Evolutionary conservation across 768 basidiomycete species (phyloP).

Genomic region (Phanerochaete carnosa): DNA sequence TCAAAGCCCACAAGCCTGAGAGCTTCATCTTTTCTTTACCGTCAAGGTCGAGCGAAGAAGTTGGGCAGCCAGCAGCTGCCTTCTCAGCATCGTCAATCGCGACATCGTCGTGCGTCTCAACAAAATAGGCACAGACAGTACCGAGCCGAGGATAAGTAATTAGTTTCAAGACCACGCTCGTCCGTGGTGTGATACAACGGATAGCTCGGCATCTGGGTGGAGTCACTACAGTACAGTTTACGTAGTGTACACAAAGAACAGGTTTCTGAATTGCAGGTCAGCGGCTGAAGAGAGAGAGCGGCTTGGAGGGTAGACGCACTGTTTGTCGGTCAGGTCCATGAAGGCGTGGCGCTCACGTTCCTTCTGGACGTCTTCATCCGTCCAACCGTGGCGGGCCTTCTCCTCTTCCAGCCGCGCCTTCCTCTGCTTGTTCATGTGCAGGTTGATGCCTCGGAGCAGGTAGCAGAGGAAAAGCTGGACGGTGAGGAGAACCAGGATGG

Average conservation of each 20-base stretch:
- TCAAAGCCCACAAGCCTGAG: conserved; percentile 56
- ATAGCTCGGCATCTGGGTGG: not conserved
- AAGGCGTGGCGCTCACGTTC: conserved; percentile 62
- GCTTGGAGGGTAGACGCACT: conserved; percentile 35
- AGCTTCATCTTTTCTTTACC: conserved; percentile 62
- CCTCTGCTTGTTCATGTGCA: conserved; percentile 50
- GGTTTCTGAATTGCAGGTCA: conserved; percentile 39
- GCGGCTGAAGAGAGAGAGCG: not conserved
- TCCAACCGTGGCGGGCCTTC: conserved; percentile 50
- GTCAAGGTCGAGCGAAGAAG: conserved; percentile 27
- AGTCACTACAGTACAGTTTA: conserved; percentile 21
- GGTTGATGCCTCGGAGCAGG: conserved; percentile 52
- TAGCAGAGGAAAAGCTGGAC: conserved; percentile 48
- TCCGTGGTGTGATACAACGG: not conserved
- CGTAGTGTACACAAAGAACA: conserved; percentile 56
- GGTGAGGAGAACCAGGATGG: conserved; percentile 57
- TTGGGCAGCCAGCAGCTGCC: not conserved
- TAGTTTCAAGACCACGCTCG: not conserved
- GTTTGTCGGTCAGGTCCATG: conserved; percentile 59
- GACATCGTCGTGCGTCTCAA: not conserved
- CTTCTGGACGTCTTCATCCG: conserved; percentile 51
- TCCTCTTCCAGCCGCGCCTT: conserved; percentile 36
- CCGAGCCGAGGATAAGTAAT: not conserved
- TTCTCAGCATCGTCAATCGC: not conserved
- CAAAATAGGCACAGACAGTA: not conserved